phyloP scores from a whole-genome alignment of 2,329 filamentous ascomycete genomes.

The Nannizziopsis barbatae region DNA sequence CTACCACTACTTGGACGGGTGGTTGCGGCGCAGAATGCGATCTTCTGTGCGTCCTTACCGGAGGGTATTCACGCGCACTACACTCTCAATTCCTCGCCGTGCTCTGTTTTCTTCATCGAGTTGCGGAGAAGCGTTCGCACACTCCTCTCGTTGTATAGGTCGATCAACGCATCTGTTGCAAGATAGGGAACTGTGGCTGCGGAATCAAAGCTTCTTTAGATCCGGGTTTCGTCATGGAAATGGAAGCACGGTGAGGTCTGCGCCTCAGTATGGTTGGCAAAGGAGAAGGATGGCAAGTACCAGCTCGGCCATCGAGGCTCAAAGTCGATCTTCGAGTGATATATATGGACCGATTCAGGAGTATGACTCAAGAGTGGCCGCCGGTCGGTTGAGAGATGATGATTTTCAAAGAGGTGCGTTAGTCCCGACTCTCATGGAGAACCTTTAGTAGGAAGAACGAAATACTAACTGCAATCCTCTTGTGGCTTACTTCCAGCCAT shows the following conservation, averaged over 20 bases:
- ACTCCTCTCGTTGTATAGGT: too few species aligned
- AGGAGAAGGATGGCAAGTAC: slow-evolving; percentile 7
- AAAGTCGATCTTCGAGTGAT: background rate
- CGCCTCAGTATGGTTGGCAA: background rate
- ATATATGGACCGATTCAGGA: slow-evolving; percentile 64
- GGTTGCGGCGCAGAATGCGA: background rate
- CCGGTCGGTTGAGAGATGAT: slow-evolving; percentile 68
- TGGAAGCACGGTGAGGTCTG: too few species aligned
- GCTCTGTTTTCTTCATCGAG: background rate
- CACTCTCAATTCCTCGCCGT: background rate
- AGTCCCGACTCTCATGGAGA: background rate
- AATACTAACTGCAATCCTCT: background rate
- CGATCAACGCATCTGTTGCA: too few species aligned
- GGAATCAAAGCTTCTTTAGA: too few species aligned
- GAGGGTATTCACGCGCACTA: background rate
- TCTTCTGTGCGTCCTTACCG: slow-evolving; percentile 1
- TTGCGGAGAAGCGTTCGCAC: background rate
- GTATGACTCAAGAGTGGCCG: slow-evolving; percentile 70
- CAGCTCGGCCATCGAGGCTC: background rate
- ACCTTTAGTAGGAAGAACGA: background rate
- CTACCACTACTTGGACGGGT: background rate
- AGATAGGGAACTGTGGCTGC: too few species aligned
- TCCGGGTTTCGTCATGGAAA: background rate
- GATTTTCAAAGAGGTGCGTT: slow-evolving; percentile 71
- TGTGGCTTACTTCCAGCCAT: slow-evolving; percentile 49